Conservation (phyloP, 2,329 filamentous ascomycete species). For the Chrysoporthe deuterocubensis region DNA sequence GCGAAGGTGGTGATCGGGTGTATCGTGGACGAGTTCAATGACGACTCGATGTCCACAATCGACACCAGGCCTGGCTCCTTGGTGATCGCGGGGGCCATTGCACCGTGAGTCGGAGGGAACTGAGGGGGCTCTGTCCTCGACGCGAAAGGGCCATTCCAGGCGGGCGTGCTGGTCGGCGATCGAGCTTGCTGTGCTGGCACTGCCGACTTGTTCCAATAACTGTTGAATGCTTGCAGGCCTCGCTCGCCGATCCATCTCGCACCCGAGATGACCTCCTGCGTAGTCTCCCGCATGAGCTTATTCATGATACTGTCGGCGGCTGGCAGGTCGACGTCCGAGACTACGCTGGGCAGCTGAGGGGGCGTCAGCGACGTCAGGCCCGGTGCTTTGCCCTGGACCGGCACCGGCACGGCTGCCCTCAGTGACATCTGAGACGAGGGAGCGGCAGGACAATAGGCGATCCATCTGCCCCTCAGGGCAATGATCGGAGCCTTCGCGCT, state of each 20-base stretch:
- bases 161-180: constrained; percentile 49
- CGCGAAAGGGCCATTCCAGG: constrained; percentile 51
- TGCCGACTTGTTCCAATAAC: constrained; percentile 71
- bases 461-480: constrained; percentile 72
- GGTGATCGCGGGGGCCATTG: constrained; percentile 57
- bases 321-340: constrained; percentile 72
- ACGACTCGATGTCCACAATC: constrained; percentile 69
- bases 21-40: constrained; percentile 56
- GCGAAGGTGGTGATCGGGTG: constrained; percentile 74
- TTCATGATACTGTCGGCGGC: constrained; percentile 73
- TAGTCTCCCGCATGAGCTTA: constrained; percentile 77
- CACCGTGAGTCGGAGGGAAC: constrained; percentile 78
- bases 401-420: constrained; percentile 66
- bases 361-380: constrained; percentile 65
- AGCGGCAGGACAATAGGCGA: constrained; percentile 76
- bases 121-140: constrained; percentile 54
- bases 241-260: constrained; percentile 79
- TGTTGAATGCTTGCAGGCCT: constrained; percentile 76
- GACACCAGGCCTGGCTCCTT: constrained; percentile 77
- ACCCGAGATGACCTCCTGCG: constrained; percentile 76
- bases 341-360: constrained; percentile 69
- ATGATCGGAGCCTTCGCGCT: constrained; percentile 66
- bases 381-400: constrained; percentile 58
- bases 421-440: constrained; percentile 72
- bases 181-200: constrained; percentile 48